Base-by-base conservation (phyloP, 2,329 filamentous ascomycete genomes). In the Moelleriella libera region DNA sequence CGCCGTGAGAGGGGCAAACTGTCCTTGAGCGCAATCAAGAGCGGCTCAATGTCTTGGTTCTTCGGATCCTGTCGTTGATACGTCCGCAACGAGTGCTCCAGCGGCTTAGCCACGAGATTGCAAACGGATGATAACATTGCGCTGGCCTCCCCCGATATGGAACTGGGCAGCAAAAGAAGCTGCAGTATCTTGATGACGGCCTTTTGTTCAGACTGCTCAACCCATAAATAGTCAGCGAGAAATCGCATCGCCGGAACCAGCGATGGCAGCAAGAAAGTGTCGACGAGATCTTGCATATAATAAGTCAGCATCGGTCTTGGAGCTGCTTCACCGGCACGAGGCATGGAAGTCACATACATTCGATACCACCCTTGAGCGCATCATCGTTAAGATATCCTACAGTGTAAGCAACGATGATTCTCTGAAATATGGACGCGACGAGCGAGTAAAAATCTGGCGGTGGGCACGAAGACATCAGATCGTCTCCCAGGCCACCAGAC, bases 371-470 rank as follows among this genome's bases (percentile, higher is more conserved):
- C 60, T 83, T 87, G 0, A 92, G 71, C 37, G 73, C 77, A 40
- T 88, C 82, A 43, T 87, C 76, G 1, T 75, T 75, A 5, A 94
- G 63, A 41, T 77, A 70, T 5, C 79, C 79, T 1, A 72, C 72
- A n/a, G 76, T 76, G 53, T 80, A 80, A 1, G 84, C 86, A 37
- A 83, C 68, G 0, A 88, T 76, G 41, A 83, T 86, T 54, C 88
- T 83, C 53, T 83, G 75, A 58, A 90, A 88, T 0, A 92, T 66
- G 0, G 84, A 83, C 1, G 87, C 83, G 11, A 88, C 79, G 4
- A 92, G 71, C 14, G 85, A 67, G 56, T 90, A 90, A 59, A 92
- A 92, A 40, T 88, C 81, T 57, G 89, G 85, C 1, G 87, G 87
- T 1, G 82, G 80, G 55, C 86, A 92, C 1, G 83, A 84, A 7